Conservation (phyloP, 2,329 filamentous ascomycete species). For the Pseudocercospora crystallina region DNA sequence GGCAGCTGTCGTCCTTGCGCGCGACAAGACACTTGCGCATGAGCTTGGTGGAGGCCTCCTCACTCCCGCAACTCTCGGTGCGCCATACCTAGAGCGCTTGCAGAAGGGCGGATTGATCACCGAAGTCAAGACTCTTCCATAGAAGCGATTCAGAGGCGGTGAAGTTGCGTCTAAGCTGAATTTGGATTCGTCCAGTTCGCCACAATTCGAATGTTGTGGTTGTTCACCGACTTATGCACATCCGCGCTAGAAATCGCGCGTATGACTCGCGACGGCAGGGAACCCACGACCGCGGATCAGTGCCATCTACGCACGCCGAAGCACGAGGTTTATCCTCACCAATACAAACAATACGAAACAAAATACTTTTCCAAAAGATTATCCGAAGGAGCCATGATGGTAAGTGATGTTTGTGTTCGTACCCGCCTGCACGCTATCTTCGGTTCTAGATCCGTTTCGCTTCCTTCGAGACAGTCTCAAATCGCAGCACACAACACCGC, state of each 20-base stretch:
- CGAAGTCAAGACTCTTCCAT: constrained; percentile 44
- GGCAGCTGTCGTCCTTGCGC: constrained; percentile 64
- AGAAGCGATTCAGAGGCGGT: constrained; percentile 1
- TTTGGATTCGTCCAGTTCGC: background rate
- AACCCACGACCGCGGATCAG: too few relatives aligned
- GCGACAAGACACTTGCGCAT: constrained; percentile 53
- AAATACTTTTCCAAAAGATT: too few relatives aligned
- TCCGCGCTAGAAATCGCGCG: too few relatives aligned
- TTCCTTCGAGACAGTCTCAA: too few relatives aligned
- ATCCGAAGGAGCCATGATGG: too few relatives aligned
- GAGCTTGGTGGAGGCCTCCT: constrained; percentile 65
- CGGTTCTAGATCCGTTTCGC: too few relatives aligned
- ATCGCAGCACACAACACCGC: constrained; percentile 1
- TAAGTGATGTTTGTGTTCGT: too few relatives aligned
- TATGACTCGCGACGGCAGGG: too few relatives aligned
- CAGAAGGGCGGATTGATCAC: constrained; percentile 62
- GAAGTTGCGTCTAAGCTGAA: background rate
- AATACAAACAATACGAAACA: too few relatives aligned
- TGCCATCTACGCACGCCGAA: too few relatives aligned
- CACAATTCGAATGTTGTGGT: constrained; percentile 1
- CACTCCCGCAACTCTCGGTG: constrained; percentile 70
- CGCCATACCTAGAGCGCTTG: constrained; percentile 64
- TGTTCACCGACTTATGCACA: constrained; percentile 10
- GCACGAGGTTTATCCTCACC: too few relatives aligned
- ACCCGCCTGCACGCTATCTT: too few relatives aligned